A percentile compares a stretch with the other conserved stretches of the same genome.
Evolutionary conservation across 495 filamentous ascomycete genomes (phyloP).

Genomic region (Podospora tetraspora): DNA sequence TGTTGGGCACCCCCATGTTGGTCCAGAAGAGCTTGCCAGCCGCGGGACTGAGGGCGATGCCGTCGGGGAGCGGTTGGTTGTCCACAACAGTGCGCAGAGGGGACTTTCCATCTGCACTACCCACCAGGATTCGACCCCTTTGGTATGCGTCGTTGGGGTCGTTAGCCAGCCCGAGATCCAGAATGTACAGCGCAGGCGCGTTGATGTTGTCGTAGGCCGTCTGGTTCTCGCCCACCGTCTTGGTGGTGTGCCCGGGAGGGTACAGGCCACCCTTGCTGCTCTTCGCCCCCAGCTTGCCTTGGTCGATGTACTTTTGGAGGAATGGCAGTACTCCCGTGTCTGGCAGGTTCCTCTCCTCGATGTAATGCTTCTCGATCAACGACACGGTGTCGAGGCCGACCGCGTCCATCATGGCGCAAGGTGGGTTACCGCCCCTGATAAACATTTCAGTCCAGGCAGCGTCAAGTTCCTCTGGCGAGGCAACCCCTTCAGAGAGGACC

Average conservation of each 20-base stretch:
- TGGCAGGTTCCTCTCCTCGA: conserved; percentile 40
- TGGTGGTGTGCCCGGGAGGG: conserved; percentile 21
- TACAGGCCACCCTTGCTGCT: conserved; percentile 28
- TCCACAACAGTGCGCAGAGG: conserved; percentile 18
- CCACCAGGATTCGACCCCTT: conserved; percentile 25
- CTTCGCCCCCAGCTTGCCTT: conserved; percentile 35
- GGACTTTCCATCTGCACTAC: conserved; percentile 22
- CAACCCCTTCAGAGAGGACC: conserved; percentile 49
- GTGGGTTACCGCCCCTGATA: conserved; percentile 16
- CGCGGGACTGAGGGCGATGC: conserved; percentile 37
- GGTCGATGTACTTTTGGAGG: conserved; percentile 37
- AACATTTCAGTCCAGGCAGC: conserved; percentile 39
- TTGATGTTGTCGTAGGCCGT: conserved; percentile 19
- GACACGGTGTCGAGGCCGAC: conserved; percentile 51
- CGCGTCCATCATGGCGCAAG: conserved; percentile 25
- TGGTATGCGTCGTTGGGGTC: conserved; percentile 13
- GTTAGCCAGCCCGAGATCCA: conserved; percentile 22
- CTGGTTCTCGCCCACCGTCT: conserved; percentile 15
- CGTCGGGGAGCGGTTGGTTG: conserved; percentile 40
- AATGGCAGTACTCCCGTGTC: conserved; percentile 32
- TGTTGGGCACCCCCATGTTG: conserved; percentile 36
- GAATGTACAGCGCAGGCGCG: conserved; percentile 21
- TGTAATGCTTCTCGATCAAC: conserved; percentile 36
- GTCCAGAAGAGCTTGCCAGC: conserved; percentile 48
- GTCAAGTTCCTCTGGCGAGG: conserved; percentile 45